A percentile compares a stretch with the other conserved stretches of the same genome.
Conservation (phyloP, 305 asterid genomes). For the Solanum hybrid region DNA sequence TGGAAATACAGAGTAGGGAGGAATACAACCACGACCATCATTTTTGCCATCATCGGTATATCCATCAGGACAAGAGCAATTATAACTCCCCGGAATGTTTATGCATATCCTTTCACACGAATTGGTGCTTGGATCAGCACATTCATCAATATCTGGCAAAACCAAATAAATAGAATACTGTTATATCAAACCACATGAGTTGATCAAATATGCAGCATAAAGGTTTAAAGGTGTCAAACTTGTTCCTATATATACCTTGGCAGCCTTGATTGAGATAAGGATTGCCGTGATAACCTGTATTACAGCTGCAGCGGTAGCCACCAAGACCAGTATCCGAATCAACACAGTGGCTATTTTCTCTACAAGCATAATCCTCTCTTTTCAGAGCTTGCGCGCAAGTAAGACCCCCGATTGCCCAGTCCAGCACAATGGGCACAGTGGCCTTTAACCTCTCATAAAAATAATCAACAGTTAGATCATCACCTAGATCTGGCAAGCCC, state of each 20-base stretch:
- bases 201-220: no score
- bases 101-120: neutral
- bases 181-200: neutral
- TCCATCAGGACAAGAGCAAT: neutral
- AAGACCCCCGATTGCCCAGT: neutral
- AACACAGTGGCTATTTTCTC: neutral
- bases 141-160: neutral
- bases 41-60: neutral
- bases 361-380: neutral
- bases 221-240: neutral
- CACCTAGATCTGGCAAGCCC: neutral
- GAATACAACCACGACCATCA: neutral
- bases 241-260: neutral
- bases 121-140: neutral
- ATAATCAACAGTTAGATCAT: neutral
- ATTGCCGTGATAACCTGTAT: neutral
- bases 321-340: neutral
- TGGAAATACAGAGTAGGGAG: neutral
- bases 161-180: neutral
- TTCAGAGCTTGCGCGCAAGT: neutral
- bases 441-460: neutral
- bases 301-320: neutral
- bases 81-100: neutral
- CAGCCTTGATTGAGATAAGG: neutral
- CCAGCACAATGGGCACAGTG: neutral